phyloP scores from a whole-genome alignment of 179 eudicot genomes.

The Vitellaria paradoxa region DNA sequence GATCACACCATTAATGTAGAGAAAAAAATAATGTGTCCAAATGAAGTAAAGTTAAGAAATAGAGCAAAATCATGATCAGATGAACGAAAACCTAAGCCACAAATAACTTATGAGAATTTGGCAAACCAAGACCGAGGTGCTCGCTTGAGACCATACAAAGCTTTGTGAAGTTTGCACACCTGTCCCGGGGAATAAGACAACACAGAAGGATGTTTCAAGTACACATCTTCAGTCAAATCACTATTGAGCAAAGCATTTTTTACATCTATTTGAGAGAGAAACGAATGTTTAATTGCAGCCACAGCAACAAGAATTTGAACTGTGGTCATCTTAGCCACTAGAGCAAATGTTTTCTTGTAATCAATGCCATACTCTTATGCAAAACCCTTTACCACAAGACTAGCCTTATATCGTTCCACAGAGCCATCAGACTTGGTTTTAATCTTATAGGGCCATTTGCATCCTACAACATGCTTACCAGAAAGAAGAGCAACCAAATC shows the following conservation, averaged over 20 bases:
- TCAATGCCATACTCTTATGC: background rate
- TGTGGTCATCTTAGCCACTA: background rate
- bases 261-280: background rate
- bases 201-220: no score
- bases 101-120: background rate
- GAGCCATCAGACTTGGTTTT: background rate
- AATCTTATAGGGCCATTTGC: background rate
- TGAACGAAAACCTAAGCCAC: background rate
- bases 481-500: background rate
- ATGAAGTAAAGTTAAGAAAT: background rate
- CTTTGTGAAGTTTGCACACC: background rate
- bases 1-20: background rate
- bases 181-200: no score
- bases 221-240: no score
- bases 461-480: background rate
- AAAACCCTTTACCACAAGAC: background rate
- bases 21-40: background rate
- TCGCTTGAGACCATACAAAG: background rate
- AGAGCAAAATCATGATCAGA: background rate
- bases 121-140: slow-evolving; percentile 1
- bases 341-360: background rate
- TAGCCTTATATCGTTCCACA: background rate
- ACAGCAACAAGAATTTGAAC: background rate
- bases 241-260: no score
- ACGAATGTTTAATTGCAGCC: background rate